Conservation (phyloP, 345 rosid genomes). For the Erodium maritimum region DNA sequence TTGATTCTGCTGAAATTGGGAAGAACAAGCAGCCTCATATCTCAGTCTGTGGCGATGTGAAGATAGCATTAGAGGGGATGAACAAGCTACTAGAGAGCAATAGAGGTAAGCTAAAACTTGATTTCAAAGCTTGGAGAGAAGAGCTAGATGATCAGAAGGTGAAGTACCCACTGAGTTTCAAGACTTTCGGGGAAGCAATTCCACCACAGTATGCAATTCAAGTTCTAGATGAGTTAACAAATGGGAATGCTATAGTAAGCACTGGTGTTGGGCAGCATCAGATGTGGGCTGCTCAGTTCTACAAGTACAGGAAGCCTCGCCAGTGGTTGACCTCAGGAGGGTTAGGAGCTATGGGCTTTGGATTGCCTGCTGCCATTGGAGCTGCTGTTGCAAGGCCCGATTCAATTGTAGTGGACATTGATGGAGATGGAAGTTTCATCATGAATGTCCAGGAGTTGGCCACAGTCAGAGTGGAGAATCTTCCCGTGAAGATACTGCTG, state of each 20-base stretch:
- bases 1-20: constrained; percentile 92
- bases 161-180: constrained; percentile 55
- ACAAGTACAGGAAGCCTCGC: constrained; percentile 76
- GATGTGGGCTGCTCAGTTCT: constrained; percentile 99
- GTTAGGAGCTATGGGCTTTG: constrained; percentile 97
- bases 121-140: constrained; percentile 58
- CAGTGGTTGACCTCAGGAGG: constrained; percentile 93
- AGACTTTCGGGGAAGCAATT: constrained; percentile 83
- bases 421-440: constrained; percentile 94
- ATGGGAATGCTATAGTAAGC: constrained; percentile 72
- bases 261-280: constrained; percentile 99
- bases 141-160: constrained; percentile 64
- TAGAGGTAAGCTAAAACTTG: constrained; percentile 31
- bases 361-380: constrained; percentile 95
- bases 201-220: constrained; percentile 91
- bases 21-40: constrained; percentile 96
- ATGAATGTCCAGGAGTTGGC: constrained; percentile 97
- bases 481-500: constrained; percentile 68
- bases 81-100: constrained; percentile 50
- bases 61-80: constrained; percentile 67
- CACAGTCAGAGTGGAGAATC: constrained; percentile 69
- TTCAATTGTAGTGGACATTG: constrained; percentile 78
- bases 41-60: constrained; percentile 78
- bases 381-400: constrained; percentile 89
- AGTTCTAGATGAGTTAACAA: constrained; percentile 75